phyloP scores from a whole-genome alignment of 2,329 filamentous ascomycete species.

The Parafenestella ontariensis region DNA sequence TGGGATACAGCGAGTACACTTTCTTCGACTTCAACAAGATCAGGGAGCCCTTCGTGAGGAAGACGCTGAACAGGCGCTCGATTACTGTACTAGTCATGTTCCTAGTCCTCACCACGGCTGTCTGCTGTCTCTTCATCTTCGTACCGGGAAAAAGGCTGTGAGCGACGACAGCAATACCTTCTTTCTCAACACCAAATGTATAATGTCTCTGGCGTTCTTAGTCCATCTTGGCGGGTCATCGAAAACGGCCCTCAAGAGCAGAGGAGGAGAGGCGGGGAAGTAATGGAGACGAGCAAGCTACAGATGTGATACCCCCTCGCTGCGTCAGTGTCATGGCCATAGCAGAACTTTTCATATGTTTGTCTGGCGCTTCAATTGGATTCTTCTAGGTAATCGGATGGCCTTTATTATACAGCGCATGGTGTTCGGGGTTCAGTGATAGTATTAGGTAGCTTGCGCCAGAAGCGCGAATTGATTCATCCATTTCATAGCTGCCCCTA shows the following conservation, averaged over 20 bases:
- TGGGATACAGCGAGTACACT: slow-evolving; percentile 95
- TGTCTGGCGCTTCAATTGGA: slow-evolving; percentile 1
- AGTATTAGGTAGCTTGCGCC: background rate
- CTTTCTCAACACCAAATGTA: slow-evolving; percentile 16
- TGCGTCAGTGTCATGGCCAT: slow-evolving; percentile 9
- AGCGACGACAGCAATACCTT: background rate
- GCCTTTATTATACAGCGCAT: slow-evolving; percentile 11
- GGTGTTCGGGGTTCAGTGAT: slow-evolving; percentile 9
- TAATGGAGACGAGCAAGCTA: slow-evolving; percentile 11
- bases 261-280: slow-evolving; percentile 3
- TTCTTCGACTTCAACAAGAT: slow-evolving; percentile 90
- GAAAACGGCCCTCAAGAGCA: slow-evolving; percentile 3
- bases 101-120: slow-evolving; percentile 75
- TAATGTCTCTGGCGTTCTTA: slow-evolving; percentile 22
- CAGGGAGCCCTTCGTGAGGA: slow-evolving; percentile 88
- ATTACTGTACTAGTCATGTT: slow-evolving; percentile 81
- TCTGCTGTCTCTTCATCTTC: slow-evolving; percentile 90
- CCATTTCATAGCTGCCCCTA: background rate
- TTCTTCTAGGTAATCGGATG: slow-evolving; percentile 6
- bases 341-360: slow-evolving; percentile 18
- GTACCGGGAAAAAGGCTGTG: slow-evolving; percentile 86
- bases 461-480: slow-evolving; percentile 3
- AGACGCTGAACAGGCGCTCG: slow-evolving; percentile 82
- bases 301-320: slow-evolving; percentile 23
- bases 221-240: background rate